Evolutionary conservation across 495 filamentous ascomycete genomes (phyloP), one percentile per base, ranked within the genome.

Genomic region (Lindgomyces ingoldianus): DNA sequence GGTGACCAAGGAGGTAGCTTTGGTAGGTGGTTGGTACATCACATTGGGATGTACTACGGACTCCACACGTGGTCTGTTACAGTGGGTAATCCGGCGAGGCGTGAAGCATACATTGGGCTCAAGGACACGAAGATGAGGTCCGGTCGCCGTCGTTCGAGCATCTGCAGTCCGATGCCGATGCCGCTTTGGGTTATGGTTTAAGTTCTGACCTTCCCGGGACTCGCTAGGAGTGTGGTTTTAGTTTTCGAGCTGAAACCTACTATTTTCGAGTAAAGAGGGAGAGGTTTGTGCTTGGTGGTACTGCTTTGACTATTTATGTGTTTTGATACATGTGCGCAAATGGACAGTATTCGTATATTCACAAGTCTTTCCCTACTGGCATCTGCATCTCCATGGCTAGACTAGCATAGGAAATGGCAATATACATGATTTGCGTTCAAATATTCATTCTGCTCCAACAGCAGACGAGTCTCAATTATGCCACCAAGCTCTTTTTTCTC

Each of bases 11-110:
- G 86, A 12, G 91, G 88, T 41, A 83, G 85, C 10, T 96, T 96
- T 76, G 91, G 89, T 89, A 89, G 94, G 51, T 98, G 91, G 90
- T 84, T 98, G 57, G 91, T 96, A 3, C 92, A 98, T 77, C 88
- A 86, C 50, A 91, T 98, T 65, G 95, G 91, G 21, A 80, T 86
- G 6, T 98, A 98, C 74, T 98, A 98, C 74, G 93, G 91, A 29
- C 81, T 98, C 58, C 85, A 84, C 50, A 93, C 91, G 44, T 92
- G 89, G 81, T 91, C 88, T 1, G 83, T 93, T 70, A 90, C 90
- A 0, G 81, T 86, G 16, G 91, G 89, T 19, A 80, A 88, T 68
- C 90, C 91, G 16, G 84, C 85, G 41, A 84, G 88, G 29, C 84
- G 91, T 53, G 89, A 96, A 62, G 91, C 95, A 0, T 98, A 96